Evolutionary conservation across 257 asterid species (phyloP).

Genomic region (Scutellaria minor): DNA sequence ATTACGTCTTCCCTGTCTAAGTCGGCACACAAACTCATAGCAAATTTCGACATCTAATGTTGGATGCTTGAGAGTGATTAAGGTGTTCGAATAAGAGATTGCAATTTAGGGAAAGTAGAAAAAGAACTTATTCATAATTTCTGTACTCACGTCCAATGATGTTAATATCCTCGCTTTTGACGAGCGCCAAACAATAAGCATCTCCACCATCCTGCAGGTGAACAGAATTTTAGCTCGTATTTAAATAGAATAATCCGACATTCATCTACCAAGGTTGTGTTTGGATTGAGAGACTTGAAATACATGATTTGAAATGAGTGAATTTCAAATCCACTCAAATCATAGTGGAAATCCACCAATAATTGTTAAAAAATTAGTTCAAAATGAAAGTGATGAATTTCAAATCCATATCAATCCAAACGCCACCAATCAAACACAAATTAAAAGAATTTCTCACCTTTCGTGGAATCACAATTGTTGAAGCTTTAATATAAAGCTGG

Average conservation of each 20-base stretch:
- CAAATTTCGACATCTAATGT: neutral
- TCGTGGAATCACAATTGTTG: conserved; percentile 53
- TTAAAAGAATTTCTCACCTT: conserved; percentile 46
- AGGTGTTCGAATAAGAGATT: neutral
- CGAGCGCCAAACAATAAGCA: conserved; percentile 77
- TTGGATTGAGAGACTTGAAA: no score
- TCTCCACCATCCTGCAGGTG: conserved; percentile 52
- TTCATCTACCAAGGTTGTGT: neutral
- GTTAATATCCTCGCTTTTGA: conserved; percentile 76
- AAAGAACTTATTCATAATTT: neutral
- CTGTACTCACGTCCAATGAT: conserved; percentile 93
- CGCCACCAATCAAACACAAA: neutral
- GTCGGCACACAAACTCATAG: neutral
- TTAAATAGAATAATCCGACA: conserved; percentile 11
- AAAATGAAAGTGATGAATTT: no score
- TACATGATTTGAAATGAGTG: no score
- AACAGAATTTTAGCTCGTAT: conserved; percentile 33
- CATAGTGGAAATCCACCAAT: no score
- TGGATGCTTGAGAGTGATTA: neutral
- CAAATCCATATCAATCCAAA: no score
- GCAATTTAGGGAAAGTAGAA: no score
- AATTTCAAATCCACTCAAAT: no score
- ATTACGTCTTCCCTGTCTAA: neutral
- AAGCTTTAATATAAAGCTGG: conserved; percentile 48
- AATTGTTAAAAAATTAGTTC: no score